phyloP scores from a whole-genome alignment of 2,329 filamentous ascomycete genomes.

The Phyllosticta paracitricarpa region DNA sequence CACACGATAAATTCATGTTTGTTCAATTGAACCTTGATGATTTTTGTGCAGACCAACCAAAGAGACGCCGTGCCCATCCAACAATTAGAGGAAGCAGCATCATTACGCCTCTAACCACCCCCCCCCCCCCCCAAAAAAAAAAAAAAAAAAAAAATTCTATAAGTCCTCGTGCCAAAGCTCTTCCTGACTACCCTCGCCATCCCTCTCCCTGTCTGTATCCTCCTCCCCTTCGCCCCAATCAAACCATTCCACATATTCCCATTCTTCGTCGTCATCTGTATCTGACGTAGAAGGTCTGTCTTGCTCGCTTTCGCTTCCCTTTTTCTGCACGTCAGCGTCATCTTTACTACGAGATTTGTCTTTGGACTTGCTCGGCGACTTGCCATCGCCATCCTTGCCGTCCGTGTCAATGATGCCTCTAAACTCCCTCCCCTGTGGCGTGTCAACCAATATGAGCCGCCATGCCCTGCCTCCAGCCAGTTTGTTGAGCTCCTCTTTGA shows the following conservation, averaged over 20 bases:
- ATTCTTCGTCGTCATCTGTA: slow-evolving; percentile 28
- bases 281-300: slow-evolving; percentile 13
- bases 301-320: slow-evolving; percentile 13
- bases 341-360: slow-evolving; percentile 12
- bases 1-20: no score
- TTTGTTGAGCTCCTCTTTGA: slow-evolving; percentile 58
- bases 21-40: background rate
- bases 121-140: no score
- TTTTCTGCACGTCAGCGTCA: slow-evolving; percentile 15
- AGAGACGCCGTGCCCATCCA: background rate
- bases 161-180: slow-evolving; percentile 31
- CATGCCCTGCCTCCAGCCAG: slow-evolving; percentile 63
- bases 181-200: slow-evolving; percentile 29
- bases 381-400: slow-evolving; percentile 37
- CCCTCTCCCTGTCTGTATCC: slow-evolving; percentile 9
- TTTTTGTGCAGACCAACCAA: background rate
- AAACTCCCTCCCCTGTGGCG: slow-evolving; percentile 55
- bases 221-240: slow-evolving; percentile 11
- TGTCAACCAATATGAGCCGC: slow-evolving; percentile 71
- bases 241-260: slow-evolving; percentile 40
- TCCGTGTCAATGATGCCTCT: slow-evolving; percentile 57
- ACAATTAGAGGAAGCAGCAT: background rate
- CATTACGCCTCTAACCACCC: background rate
- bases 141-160: slow-evolving; percentile 7
- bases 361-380: slow-evolving; percentile 16